Percentiles rank a stretch among this genome's conserved stretches.
Evolutionary conservation across 352 stramenopile genomes (phyloP).

Genomic region (Phytopythium litorale): DNA sequence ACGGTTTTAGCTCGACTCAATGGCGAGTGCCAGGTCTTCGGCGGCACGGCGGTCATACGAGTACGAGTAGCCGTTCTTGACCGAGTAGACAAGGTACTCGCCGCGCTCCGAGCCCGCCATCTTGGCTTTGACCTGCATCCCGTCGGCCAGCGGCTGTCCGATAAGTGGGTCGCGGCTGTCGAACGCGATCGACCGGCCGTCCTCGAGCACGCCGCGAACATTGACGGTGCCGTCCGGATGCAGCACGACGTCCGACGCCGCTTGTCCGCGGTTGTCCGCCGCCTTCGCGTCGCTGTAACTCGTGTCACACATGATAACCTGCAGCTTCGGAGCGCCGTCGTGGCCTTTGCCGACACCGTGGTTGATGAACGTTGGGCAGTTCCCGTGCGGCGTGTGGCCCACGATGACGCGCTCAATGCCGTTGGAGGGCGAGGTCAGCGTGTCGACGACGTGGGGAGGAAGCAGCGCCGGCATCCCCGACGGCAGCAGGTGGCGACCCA

Average conservation of each 20-base stretch:
- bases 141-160: slow-evolving; percentile 44
- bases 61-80: slow-evolving; percentile 61
- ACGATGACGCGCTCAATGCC: slow-evolving; percentile 86
- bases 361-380: slow-evolving; percentile 85
- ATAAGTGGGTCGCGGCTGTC: slow-evolving; percentile 34
- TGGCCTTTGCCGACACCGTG: slow-evolving; percentile 22
- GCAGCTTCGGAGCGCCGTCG: slow-evolving; percentile 29
- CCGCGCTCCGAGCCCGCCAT: slow-evolving; percentile 21
- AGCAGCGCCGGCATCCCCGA: slow-evolving; percentile 74
- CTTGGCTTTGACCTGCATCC: slow-evolving; percentile 62
- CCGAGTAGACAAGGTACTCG: slow-evolving; percentile 58
- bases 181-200: slow-evolving; percentile 44
- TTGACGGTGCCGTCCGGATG: slow-evolving; percentile 36
- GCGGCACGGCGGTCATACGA: slow-evolving; percentile 41
- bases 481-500: slow-evolving; percentile 61
- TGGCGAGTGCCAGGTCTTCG: slow-evolving; percentile 1
- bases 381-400: slow-evolving; percentile 91
- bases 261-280: slow-evolving; percentile 74
- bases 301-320: slow-evolving; percentile 92
- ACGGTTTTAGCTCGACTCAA: neutral
- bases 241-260: slow-evolving; percentile 77
- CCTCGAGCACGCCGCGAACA: slow-evolving; percentile 54
- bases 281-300: slow-evolving; percentile 85
- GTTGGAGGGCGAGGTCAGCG: slow-evolving; percentile 41
- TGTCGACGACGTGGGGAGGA: slow-evolving; percentile 32